A percentile compares a stretch with the other conserved stretches of the same genome.
Conservation (phyloP, 228 moss, liverwort and hornwort genomes). For the Sphagnum fallax region DNA sequence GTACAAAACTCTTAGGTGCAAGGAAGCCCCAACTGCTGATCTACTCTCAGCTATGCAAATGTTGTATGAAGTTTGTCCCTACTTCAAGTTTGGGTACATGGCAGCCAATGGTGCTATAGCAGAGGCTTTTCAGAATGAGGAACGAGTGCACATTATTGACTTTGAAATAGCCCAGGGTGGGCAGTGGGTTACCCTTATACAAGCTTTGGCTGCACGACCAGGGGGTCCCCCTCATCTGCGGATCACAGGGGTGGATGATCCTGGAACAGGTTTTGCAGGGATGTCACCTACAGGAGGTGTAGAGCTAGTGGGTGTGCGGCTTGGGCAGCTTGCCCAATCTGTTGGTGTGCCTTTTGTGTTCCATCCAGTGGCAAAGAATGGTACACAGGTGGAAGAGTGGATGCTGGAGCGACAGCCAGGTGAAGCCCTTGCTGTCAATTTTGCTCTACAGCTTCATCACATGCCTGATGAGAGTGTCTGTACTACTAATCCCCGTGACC, state of each 20-base stretch:
- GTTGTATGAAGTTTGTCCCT: constrained; percentile 65
- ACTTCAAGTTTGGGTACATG: constrained; percentile 69
- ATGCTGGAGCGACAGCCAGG: constrained; percentile 50
- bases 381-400: constrained; percentile 55
- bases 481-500: constrained; percentile 43
- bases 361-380: constrained; percentile 48
- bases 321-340: constrained; percentile 53
- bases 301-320: constrained; percentile 49
- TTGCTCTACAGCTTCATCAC: constrained; percentile 55
- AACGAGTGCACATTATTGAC: constrained; percentile 63
- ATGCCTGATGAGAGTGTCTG: constrained; percentile 65
- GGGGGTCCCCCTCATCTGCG: constrained; percentile 73
- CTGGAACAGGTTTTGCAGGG: constrained; percentile 12
- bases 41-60: constrained; percentile 66
- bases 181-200: constrained; percentile 72
- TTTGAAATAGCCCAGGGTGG: constrained; percentile 58
- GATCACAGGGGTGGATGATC: constrained; percentile 57
- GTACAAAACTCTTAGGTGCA: constrained; percentile 53
- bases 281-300: constrained; percentile 23
- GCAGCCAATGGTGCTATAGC: constrained; percentile 62
- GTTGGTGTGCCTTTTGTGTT: constrained; percentile 57
- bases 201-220: constrained; percentile 51
- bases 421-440: constrained; percentile 68
- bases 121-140: constrained; percentile 71
- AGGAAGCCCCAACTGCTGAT: constrained; percentile 52